Evolutionary conservation across 2,329 filamentous ascomycete genomes (phyloP).

Genomic region (Colletotrichum sp.): DNA sequence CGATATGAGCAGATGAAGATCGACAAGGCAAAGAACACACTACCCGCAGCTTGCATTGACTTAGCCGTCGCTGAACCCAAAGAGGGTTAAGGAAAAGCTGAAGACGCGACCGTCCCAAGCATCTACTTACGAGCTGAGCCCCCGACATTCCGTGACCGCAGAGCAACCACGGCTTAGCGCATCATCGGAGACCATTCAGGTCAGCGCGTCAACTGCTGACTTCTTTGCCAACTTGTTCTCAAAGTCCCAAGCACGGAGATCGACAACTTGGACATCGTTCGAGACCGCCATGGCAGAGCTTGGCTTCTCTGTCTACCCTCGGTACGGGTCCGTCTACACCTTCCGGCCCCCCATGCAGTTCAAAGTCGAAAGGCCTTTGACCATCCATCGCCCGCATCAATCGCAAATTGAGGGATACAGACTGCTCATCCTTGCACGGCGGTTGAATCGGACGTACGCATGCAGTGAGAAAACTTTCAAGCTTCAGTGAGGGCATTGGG

Average conservation of each 20-base stretch:
- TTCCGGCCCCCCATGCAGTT: slow-evolving; percentile 35
- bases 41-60: background rate
- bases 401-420: slow-evolving; percentile 39
- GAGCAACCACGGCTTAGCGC: background rate
- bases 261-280: slow-evolving; percentile 41
- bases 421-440: slow-evolving; percentile 29
- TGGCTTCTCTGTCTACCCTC: slow-evolving; percentile 44
- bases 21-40: background rate
- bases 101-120: background rate
- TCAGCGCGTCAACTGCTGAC: slow-evolving; percentile 37
- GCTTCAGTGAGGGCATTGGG: background rate
- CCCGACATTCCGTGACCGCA: background rate
- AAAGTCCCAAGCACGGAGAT: slow-evolving; percentile 31
- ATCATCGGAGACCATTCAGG: slow-evolving; percentile 30
- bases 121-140: background rate
- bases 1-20: slow-evolving; percentile 26
- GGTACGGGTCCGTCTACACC: slow-evolving; percentile 46
- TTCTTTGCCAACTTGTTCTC: slow-evolving; percentile 43
- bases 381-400: background rate
- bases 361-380: slow-evolving; percentile 11
- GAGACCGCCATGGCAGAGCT: slow-evolving; percentile 45
- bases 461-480: slow-evolving; percentile 39
- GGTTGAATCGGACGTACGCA: slow-evolving; percentile 38
- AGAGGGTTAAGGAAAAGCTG: background rate
- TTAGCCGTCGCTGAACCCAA: background rate